Evolutionary conservation across 2,329 filamentous ascomycete genomes (phyloP).

Genomic region (Pseudofabraea citricarpa): DNA sequence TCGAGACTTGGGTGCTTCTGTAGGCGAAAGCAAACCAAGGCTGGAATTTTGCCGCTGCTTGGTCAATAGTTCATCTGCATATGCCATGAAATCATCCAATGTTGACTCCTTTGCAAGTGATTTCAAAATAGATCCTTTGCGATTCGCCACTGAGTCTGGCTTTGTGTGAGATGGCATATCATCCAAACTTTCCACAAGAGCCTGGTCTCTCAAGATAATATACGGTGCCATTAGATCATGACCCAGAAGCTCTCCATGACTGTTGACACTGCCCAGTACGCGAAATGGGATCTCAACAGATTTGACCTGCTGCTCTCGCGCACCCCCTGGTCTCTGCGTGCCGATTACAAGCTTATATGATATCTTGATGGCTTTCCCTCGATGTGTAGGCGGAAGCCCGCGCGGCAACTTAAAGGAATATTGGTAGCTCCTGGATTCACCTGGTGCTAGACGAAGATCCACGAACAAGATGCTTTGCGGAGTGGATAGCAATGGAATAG

Average conservation of each 20-base stretch:
- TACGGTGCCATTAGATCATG: conserved; percentile 96
- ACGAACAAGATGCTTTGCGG: conserved; percentile 96
- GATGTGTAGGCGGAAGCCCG: conserved; percentile 86
- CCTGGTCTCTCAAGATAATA: conserved; percentile 80
- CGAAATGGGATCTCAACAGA: conserved; percentile 92
- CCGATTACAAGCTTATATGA: conserved; percentile 87
- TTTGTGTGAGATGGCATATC: conserved; percentile 3
- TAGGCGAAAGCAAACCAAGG: conserved; percentile 67
- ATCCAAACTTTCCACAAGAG: conserved; percentile 33
- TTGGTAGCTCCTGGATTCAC: conserved; percentile 81
- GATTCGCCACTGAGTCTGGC: conserved; percentile 1
- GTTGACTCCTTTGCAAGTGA: conserved; percentile 29
- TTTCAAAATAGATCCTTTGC: conserved; percentile 12
- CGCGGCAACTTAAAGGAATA: conserved; percentile 83
- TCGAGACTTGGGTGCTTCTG: conserved; percentile 50
- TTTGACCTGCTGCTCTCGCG: conserved; percentile 76
- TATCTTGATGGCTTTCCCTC: conserved; percentile 91
- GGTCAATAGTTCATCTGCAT: conserved; percentile 70
- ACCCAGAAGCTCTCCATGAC: conserved; percentile 79
- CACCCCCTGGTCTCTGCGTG: conserved; percentile 77
- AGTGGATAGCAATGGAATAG: conserved; percentile 87
- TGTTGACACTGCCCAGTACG: conserved; percentile 88
- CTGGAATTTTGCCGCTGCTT: conserved; percentile 49
- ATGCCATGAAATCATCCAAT: conserved; percentile 65
- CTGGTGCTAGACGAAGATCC: conserved; percentile 79